Evolutionary conservation across 148 eudicot species (phyloP).

Genomic region (Pouteria glomerata): DNA sequence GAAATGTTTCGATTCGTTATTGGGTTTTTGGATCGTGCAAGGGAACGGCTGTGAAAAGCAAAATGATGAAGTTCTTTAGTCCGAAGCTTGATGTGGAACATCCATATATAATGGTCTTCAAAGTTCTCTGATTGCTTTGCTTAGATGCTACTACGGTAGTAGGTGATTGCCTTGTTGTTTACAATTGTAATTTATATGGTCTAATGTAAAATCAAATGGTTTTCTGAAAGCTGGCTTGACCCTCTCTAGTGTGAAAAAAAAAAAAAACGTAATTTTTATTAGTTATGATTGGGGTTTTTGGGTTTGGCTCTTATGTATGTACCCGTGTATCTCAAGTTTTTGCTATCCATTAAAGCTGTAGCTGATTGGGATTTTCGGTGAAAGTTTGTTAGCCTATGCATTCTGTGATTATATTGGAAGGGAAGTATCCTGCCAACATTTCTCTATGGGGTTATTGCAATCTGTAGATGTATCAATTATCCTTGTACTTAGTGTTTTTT

Average conservation of each 20-base stretch:
- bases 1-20: not conserved
- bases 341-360: not conserved
- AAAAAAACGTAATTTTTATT: too few species aligned
- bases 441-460: not conserved
- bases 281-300: too few species aligned
- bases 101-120: slow-evolving; percentile 1
- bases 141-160: not conserved
- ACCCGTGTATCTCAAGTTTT: too few species aligned
- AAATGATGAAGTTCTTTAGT: slow-evolving; percentile 12
- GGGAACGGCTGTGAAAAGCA: not conserved
- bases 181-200: not conserved
- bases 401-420: not conserved
- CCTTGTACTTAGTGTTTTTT: too few species aligned
- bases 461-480: not conserved
- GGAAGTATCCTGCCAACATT: not conserved
- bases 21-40: not conserved
- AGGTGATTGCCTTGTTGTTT: not conserved
- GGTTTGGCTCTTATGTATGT: too few species aligned
- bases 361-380: not conserved
- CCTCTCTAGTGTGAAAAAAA: not conserved
- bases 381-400: not conserved
- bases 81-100: slow-evolving; percentile 10
- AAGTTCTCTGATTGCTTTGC: slow-evolving; percentile 16
- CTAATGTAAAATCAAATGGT: not conserved
- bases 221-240: not conserved